These are phyloP conservation scores for Haplosporangium sp. DNA, from an alignment of 371 early-diverging fungal species.

Conservation along the genomic window DNA sequence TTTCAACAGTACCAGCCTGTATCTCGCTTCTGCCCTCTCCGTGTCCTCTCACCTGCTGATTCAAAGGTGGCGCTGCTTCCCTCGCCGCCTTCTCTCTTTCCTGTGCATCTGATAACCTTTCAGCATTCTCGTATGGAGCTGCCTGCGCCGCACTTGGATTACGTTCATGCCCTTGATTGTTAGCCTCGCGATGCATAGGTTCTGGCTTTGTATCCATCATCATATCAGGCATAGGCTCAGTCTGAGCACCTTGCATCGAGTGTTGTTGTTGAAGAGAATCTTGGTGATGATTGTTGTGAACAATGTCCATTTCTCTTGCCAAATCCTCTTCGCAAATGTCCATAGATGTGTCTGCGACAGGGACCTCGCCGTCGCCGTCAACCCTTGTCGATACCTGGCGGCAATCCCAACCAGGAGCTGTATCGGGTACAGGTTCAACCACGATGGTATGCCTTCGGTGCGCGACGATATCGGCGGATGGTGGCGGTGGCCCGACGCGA, in stretches of 20 bases:
- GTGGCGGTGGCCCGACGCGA: conserved; percentile 24
- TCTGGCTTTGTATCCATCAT: conserved; percentile 23
- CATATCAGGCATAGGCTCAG: conserved; percentile 1
- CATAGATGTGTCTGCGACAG: conserved; percentile 32
- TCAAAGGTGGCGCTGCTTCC: too few relatives aligned
- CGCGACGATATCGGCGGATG: conserved; percentile 24
- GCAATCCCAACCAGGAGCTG: conserved; percentile 4
- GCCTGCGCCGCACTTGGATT: background rate
- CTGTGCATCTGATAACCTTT: too few relatives aligned
- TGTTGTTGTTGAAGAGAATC: conserved; percentile 1
- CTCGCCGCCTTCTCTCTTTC: too few relatives aligned
- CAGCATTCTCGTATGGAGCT: too few relatives aligned
- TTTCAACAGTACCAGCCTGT: background rate
- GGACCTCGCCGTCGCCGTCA: conserved; percentile 26
- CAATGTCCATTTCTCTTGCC: conserved; percentile 10
- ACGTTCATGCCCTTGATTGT: too few relatives aligned
- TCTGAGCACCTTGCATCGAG: background rate
- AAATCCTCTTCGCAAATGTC: conserved; percentile 34
- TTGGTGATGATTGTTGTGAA: background rate
- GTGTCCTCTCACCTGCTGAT: too few relatives aligned
- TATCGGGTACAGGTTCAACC: conserved; percentile 51
- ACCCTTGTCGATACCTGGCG: background rate
- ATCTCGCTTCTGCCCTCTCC: too few relatives aligned
- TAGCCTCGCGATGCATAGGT: background rate
- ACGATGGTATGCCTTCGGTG: conserved; percentile 25